Evolutionary conservation across 2,329 filamentous ascomycete genomes (phyloP), one percentile per base, ranked within the genome.

Genomic region (Thielaviopsis euricoi): DNA sequence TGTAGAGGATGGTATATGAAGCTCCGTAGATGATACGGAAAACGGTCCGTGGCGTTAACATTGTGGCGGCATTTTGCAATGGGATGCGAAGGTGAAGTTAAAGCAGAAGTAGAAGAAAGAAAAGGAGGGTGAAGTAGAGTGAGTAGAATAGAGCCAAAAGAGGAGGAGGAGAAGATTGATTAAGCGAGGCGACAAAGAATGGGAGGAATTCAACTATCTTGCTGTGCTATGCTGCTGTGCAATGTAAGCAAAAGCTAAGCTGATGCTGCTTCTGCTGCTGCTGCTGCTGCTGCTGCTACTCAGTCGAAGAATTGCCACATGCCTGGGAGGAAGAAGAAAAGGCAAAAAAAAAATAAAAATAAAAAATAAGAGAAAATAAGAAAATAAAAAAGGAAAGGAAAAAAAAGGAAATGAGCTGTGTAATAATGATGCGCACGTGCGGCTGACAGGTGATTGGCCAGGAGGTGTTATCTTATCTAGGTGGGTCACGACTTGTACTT

Each of bases 1-100:
- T 70, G 68, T 85, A 85, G 66, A 96, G 77, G 65, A 89, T 70
- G 60, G 83, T 80, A 70, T 95, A 97, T 63, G 85, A 77, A 53
- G 81, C 81, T 67, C 79, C 83, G 74, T 95, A 95, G 72, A 90
- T 81, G 69, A 95, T 82, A 68, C 83, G 82, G 70, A 87, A 89
- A 66, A 90, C 72, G 61, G 82, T 75, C 63, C 73, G 71, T 52
- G 71, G 65, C 57, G 70, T 67, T 62, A 70, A 69, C 71, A 75
- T 74, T 63, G 65, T 68, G 59, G 64, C 52, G 43, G 61, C 58
- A 56, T 58, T 56, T 46, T 54, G 49, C 21, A 43, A 58, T 53
- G 55, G 25, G 55, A n/a, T 6, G 62, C 52, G 63, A 61, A 43
- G 51, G 61, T 50, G 55, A 55, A 58, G 60, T 23, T 7, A 33